Base-by-base conservation (phyloP, 164 flowering plant genomes). In the Sedum album region DNA sequence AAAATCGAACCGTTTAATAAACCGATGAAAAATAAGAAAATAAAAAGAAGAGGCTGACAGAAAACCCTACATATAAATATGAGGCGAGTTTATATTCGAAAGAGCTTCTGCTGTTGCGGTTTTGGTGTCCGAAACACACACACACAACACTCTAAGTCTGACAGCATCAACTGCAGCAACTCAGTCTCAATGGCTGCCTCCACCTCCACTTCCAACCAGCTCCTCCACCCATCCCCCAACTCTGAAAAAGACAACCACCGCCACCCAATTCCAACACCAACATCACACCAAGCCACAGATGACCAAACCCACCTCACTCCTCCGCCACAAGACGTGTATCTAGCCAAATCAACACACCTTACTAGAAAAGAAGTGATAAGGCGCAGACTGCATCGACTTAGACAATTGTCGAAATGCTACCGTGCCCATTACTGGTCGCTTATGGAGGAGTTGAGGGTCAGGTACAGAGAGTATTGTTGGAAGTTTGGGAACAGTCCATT, bases 391-490 rank as follows among this genome's bases (percentile, higher is more conserved):
- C 20, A 57, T 20, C 31, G 62, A 2, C 33, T 57, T 3, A 14
- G 62, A 6, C 62, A 57, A 14, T 15, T 57, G 1, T 57, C 62
- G 6, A 57, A 57, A 20, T 57, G 62, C 62, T 57, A 57, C 62
- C 31, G 62, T 1, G 62, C 62, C 20, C 62, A 57, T 28, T 57
- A 57, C 33, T 57, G 62, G 62, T 26, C 62, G 1, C 62, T 57
- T 28, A 57, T 57, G 62, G 31, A 57, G 33, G 62, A 57, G 20
- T 13, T 57, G 18, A 57, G 62, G 20, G 18, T 26, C 4, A 57
- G 62, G 33, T 57, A 57, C 3, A 57, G 62, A 20, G 62, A 57
- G 18, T 57, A 57, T 15, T 57, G 62, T 14, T 57, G 62, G 62
- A 57, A 57, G 15, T 57, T 57, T 17, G 62, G 62, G 18, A 57